Evolutionary conservation across 371 early-diverging fungal species (phyloP).

Genomic region (Entomophthora muscae): DNA sequence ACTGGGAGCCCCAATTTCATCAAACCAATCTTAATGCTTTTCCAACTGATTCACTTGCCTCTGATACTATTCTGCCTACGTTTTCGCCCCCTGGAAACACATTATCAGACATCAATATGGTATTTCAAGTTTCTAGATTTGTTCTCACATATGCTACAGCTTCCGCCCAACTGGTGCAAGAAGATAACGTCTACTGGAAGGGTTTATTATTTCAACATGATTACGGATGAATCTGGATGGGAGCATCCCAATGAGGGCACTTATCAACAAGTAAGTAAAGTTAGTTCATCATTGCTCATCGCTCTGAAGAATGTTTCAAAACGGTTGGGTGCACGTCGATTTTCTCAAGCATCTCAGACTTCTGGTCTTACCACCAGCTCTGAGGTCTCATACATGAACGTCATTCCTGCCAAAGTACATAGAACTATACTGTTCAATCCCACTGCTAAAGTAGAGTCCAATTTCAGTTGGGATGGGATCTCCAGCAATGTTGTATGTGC

Average conservation of each 20-base stretch:
- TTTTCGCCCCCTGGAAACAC: conserved; percentile 5
- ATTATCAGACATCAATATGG: background rate
- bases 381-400: conserved; percentile 4
- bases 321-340: background rate
- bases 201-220: conserved; percentile 46
- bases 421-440: background rate
- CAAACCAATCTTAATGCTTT: background rate
- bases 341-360: background rate
- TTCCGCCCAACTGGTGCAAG: conserved; percentile 37
- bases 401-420: conserved; percentile 1
- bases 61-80: background rate
- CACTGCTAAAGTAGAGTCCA: background rate
- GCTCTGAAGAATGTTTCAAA: background rate
- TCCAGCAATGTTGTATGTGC: conserved; percentile 38
- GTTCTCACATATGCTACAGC: conserved; percentile 8
- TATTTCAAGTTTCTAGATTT: background rate
- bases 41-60: background rate
- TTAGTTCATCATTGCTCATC: background rate
- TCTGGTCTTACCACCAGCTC: background rate
- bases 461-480: conserved; percentile 45
- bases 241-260: conserved; percentile 9
- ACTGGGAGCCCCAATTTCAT: background rate
- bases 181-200: conserved; percentile 37
- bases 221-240: conserved; percentile 51
- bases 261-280: background rate